Percentiles rank a stretch among this genome's conserved stretches.
phyloP scores from a whole-genome alignment of 805 yeast genomes.

The Saccharomycopsis guyanensis region DNA sequence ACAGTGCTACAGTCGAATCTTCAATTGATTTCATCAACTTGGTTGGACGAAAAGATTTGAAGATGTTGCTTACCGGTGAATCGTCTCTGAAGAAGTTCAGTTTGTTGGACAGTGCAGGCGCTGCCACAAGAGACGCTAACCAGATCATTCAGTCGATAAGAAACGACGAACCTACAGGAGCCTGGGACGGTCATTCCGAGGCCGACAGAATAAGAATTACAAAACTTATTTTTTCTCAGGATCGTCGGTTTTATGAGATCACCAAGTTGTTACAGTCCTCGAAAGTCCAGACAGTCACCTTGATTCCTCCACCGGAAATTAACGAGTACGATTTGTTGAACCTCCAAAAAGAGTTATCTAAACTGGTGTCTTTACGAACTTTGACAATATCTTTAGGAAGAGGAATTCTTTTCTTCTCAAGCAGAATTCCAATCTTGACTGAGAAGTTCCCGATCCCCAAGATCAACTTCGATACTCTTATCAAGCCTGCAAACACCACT shows the following conservation, averaged over 20 bases:
- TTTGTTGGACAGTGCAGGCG: neutral
- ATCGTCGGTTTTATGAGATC: slow-evolving; percentile 72
- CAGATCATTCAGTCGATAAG: slow-evolving; percentile 33
- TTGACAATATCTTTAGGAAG: slow-evolving; percentile 72
- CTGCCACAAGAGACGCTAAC: slow-evolving; percentile 33
- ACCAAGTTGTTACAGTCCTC: slow-evolving; percentile 66
- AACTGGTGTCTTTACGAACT: slow-evolving; percentile 60
- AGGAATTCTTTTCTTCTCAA: slow-evolving; percentile 62
- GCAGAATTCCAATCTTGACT: slow-evolving; percentile 70
- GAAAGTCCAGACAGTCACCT: slow-evolving; percentile 47
- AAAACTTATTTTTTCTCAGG: slow-evolving; percentile 64
- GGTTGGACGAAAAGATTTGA: slow-evolving; percentile 63
- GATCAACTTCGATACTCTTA: slow-evolving; percentile 57
- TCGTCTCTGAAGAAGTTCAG: neutral
- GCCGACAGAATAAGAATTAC: slow-evolving; percentile 63
- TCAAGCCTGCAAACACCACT: slow-evolving; percentile 60
- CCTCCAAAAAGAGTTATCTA: slow-evolving; percentile 49
- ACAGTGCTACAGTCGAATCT: slow-evolving; percentile 33
- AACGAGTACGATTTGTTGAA: slow-evolving; percentile 51
- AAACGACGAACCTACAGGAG: slow-evolving; percentile 40
- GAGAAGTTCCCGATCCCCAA: slow-evolving; percentile 78
- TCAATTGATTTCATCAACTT: slow-evolving; percentile 40
- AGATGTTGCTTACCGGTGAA: slow-evolving; percentile 25
- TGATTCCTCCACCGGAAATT: slow-evolving; percentile 32
- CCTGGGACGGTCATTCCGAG: slow-evolving; percentile 69